Evolutionary conservation across 148 eudicot species (phyloP).

Genomic region (Rhododendron molle): DNA sequence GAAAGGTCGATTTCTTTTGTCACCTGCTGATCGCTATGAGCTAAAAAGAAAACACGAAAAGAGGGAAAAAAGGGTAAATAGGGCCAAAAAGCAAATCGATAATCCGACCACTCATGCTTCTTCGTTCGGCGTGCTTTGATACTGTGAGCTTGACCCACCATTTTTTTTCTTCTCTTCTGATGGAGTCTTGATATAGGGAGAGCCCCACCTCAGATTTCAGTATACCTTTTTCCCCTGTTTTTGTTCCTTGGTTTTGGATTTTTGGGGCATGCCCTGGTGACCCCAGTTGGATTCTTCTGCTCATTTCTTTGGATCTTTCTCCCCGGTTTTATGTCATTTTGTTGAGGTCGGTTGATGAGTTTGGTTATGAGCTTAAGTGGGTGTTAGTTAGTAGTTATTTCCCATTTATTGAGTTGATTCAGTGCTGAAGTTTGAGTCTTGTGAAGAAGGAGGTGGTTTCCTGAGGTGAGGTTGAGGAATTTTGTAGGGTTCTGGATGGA

Average conservation of each 20-base stretch:
- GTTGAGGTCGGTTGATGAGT: constrained; percentile 6
- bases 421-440: constrained; percentile 10
- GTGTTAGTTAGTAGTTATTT: constrained; percentile 11
- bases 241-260: constrained; percentile 71
- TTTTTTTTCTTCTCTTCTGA: not conserved
- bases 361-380: constrained; percentile 7
- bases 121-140: constrained; percentile 89
- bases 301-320: constrained; percentile 43
- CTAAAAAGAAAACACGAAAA: constrained; percentile 10
- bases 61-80: constrained; percentile 4
- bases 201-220: constrained; percentile 69
- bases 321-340: not conserved
- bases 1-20: constrained; percentile 86
- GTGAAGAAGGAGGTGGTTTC: not conserved
- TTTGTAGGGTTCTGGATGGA: not conserved
- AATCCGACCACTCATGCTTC: constrained; percentile 64
- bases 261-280: constrained; percentile 35
- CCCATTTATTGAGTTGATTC: constrained; percentile 5
- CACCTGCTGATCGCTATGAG: constrained; percentile 11
- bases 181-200: constrained; percentile 4
- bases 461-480: constrained; percentile 12
- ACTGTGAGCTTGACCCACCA: constrained; percentile 27
- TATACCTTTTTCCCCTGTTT: constrained; percentile 65
- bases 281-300: constrained; percentile 17
- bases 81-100: constrained; percentile 29